These are phyloP conservation scores for Scedosporium minutisporum DNA, from an alignment of 2,329 filamentous ascomycete species.

Conservation along the genomic window DNA sequence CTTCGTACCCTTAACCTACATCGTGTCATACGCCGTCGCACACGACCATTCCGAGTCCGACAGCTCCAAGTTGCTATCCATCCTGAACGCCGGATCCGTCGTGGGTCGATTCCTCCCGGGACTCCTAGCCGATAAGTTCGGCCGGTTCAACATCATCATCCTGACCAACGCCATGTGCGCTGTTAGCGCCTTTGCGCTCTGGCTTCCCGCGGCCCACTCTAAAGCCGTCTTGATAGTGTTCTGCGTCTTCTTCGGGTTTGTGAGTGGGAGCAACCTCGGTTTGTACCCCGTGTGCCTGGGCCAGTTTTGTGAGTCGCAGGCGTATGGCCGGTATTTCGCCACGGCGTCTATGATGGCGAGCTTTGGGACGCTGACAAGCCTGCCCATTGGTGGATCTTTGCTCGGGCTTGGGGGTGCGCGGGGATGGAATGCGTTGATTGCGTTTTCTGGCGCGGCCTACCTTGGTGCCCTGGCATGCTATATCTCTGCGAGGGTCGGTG, in stretches of 20 bases:
- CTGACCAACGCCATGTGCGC: constrained; percentile 50
- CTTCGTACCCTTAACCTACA: constrained; percentile 67
- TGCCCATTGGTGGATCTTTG: constrained; percentile 11
- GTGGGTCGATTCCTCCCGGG: constrained; percentile 71
- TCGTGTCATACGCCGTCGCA: constrained; percentile 59
- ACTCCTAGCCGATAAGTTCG: constrained; percentile 63
- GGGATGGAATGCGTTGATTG: constrained; percentile 27
- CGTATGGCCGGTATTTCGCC: constrained; percentile 69
- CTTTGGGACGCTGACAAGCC: constrained; percentile 50
- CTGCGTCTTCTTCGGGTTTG: constrained; percentile 66
- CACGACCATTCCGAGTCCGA: constrained; percentile 50
- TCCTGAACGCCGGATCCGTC: constrained; percentile 70
- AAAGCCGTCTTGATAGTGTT: constrained; percentile 56
- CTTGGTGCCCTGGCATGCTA: constrained; percentile 23
- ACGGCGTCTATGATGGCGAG: constrained; percentile 70
- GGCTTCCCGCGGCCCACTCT: constrained; percentile 50
- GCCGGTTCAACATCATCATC: constrained; percentile 74
- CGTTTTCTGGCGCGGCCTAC: constrained; percentile 28
- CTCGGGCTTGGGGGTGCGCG: constrained; percentile 20
- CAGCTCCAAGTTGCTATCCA: constrained; percentile 66
- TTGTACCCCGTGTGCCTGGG: constrained; percentile 73
- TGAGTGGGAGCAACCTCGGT: constrained; percentile 67
- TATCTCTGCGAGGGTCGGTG: constrained; percentile 21
- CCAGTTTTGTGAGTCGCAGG: constrained; percentile 64
- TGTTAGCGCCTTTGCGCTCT: constrained; percentile 52